phyloP scores from a whole-genome alignment of 805 yeast genomes.

The Saturnispora ahearnii region DNA sequence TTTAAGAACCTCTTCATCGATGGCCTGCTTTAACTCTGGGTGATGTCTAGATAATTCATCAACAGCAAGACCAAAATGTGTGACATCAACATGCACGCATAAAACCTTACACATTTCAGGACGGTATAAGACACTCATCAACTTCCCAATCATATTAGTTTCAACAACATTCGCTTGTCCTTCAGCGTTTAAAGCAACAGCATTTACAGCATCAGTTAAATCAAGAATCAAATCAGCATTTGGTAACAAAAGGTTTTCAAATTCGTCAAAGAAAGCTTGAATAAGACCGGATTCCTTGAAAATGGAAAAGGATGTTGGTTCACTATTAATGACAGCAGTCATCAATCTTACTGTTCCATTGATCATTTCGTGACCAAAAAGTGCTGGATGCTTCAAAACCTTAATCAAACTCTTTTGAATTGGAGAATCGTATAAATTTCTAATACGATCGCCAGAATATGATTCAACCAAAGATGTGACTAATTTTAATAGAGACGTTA shows the following conservation, averaged over 20 bases:
- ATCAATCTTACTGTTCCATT: slow-evolving; percentile 55
- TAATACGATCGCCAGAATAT: slow-evolving; percentile 76
- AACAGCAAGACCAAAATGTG: slow-evolving; percentile 53
- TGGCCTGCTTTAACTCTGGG: slow-evolving; percentile 55
- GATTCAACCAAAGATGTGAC: slow-evolving; percentile 54
- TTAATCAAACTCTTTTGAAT: slow-evolving; percentile 52
- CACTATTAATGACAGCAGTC: slow-evolving; percentile 70
- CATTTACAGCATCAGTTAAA: slow-evolving; percentile 71
- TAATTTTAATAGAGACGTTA: slow-evolving; percentile 54
- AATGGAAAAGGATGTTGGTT: slow-evolving; percentile 80
- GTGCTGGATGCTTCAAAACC: slow-evolving; percentile 44
- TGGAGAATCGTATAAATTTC: slow-evolving; percentile 81
- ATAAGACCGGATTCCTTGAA: slow-evolving; percentile 71
- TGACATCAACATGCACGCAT: slow-evolving; percentile 42
- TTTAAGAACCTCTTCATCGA: slow-evolving; percentile 39
- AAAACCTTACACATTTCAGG: slow-evolving; percentile 45
- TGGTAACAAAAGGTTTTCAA: slow-evolving; percentile 46
- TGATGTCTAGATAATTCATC: slow-evolving; percentile 82
- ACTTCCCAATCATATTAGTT: slow-evolving; percentile 31
- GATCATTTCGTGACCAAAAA: slow-evolving; percentile 61
- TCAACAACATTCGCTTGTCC: slow-evolving; percentile 54
- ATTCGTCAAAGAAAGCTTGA: slow-evolving; percentile 51
- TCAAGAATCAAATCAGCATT: slow-evolving; percentile 48
- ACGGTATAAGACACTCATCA: slow-evolving; percentile 42
- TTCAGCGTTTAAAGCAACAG: slow-evolving; percentile 65